phyloP scores from a whole-genome alignment of 225 moss, liverwort and hornwort genomes.

The Antitrichia curtipendula region DNA sequence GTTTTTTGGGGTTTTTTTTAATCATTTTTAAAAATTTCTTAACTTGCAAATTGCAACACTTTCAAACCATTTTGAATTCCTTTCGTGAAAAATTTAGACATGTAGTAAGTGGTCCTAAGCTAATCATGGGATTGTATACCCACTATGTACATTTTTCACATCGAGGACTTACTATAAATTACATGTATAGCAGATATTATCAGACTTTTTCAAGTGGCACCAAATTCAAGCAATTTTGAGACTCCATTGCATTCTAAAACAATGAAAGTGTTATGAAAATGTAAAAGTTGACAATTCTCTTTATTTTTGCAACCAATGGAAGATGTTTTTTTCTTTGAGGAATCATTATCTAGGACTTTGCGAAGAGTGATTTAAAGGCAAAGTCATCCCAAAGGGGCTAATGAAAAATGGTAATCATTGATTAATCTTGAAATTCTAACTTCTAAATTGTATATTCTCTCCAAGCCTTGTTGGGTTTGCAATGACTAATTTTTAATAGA shows the following conservation, averaged over 20 bases:
- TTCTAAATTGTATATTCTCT: too few species aligned
- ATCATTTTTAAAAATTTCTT: too few species aligned
- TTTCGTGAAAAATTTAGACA: background rate
- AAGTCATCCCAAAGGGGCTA: too few species aligned
- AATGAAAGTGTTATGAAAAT: background rate
- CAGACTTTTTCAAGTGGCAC: too few species aligned
- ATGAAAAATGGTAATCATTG: too few species aligned
- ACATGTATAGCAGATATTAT: background rate
- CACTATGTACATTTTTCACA: background rate
- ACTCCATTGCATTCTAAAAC: background rate
- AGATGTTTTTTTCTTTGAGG: rapidly evolving
- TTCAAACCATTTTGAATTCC: background rate
- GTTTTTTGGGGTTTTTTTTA: background rate
- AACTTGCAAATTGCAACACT: background rate
- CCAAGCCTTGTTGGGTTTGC: too few species aligned
- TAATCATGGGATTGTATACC: rapidly evolving
- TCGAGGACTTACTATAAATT: background rate
- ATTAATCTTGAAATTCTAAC: too few species aligned
- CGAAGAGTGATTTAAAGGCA: too few species aligned
- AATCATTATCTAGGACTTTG: rapidly evolving
- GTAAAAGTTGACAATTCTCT: rapidly evolving
- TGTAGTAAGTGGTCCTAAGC: background rate
- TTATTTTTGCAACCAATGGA: background rate
- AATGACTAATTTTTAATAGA: too few species aligned
- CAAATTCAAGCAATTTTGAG: background rate